phyloP scores from a whole-genome alignment of 2,329 filamentous ascomycete species.

The Xylariaceae sp. region DNA sequence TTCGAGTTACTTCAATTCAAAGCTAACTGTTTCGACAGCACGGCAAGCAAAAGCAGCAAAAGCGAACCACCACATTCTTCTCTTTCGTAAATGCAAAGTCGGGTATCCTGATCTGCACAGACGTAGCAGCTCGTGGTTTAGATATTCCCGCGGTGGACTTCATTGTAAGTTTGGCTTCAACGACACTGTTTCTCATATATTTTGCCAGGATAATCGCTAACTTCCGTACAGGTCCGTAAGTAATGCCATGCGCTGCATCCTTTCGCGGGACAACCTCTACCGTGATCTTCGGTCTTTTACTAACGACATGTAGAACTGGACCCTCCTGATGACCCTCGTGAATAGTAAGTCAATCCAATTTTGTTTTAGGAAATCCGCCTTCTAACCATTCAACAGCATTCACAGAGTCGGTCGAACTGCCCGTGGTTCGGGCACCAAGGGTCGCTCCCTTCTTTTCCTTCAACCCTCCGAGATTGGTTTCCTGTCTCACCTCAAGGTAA shows the following conservation, averaged over 20 bases:
- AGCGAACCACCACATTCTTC: conserved; percentile 98
- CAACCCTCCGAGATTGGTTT: conserved; percentile 91
- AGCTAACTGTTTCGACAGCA: conserved; percentile 36
- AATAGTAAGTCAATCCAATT: conserved; percentile 9
- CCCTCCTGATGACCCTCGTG: conserved; percentile 77
- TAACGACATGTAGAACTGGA: conserved; percentile 62
- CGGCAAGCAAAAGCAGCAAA: conserved; percentile 97
- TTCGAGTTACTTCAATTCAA: too few species aligned
- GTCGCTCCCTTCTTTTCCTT: conserved; percentile 86
- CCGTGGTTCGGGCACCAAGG: conserved; percentile 74
- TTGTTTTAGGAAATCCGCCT: neutral
- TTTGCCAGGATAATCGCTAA: conserved; percentile 2
- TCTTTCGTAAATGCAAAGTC: conserved; percentile 80
- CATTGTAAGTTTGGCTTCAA: conserved; percentile 38
- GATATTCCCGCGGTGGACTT: conserved; percentile 97
- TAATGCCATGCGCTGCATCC: neutral
- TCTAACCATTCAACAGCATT: conserved; percentile 14
- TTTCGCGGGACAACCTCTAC: too few species aligned
- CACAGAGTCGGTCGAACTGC: conserved; percentile 95
- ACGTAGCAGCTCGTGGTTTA: conserved; percentile 89
- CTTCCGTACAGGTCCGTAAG: conserved; percentile 14
- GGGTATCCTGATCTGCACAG: conserved; percentile 90
- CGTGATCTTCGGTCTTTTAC: too few species aligned
- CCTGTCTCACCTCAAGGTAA: conserved; percentile 74
- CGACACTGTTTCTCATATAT: neutral